Percentiles rank a stretch among this genome's conserved stretches.
These are phyloP conservation scores for Tanacetum coccineum DNA, from an alignment of 129 eudicot genomes.

Conservation along the genomic window DNA sequence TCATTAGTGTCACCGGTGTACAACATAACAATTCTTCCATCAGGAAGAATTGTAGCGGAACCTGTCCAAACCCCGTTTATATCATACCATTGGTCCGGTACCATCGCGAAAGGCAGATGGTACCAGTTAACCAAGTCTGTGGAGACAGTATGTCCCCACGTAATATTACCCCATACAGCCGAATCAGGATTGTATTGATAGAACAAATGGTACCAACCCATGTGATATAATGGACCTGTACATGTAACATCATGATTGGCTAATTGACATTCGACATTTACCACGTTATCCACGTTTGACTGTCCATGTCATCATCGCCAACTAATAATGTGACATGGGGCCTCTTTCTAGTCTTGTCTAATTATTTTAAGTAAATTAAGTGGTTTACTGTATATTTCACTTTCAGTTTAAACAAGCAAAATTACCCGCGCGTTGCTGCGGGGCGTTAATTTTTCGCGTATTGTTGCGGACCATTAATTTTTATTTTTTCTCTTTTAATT, in stretches of 20 bases:
- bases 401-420: too few species aligned
- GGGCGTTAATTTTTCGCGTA: too few species aligned
- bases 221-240: slow-evolving; percentile 68
- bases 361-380: too few species aligned
- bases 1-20: slow-evolving; percentile 62
- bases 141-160: slow-evolving; percentile 81
- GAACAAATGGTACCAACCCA: slow-evolving; percentile 73
- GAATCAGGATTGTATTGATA: slow-evolving; percentile 76
- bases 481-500: too few species aligned
- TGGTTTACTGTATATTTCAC: too few species aligned
- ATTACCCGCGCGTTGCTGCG: too few species aligned
- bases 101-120: slow-evolving; percentile 62
- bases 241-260: background rate
- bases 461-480: too few species aligned
- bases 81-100: slow-evolving; percentile 68
- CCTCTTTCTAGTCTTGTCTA: too few species aligned
- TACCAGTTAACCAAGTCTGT: slow-evolving; percentile 60
- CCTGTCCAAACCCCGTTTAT: slow-evolving; percentile 76
- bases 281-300: too few species aligned
- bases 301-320: too few species aligned
- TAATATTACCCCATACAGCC: slow-evolving; percentile 72
- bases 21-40: slow-evolving; percentile 55
- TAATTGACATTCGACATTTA: too few species aligned
- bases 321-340: too few species aligned
- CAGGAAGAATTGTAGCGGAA: slow-evolving; percentile 69